Conservation (phyloP, 257 asterid species). For the Scutellaria baicalensis region DNA sequence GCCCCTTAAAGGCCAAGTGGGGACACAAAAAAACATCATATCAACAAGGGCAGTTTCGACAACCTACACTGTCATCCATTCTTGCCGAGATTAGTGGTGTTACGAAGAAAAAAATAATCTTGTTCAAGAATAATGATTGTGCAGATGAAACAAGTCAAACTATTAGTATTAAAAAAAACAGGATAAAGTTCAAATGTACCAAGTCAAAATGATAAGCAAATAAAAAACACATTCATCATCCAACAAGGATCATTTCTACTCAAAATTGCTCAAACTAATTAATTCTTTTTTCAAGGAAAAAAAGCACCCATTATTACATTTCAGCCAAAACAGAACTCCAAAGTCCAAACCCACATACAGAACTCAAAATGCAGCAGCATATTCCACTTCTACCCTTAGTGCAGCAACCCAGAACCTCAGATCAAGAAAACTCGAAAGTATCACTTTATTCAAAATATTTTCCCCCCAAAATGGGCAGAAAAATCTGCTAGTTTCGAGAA, state of each 20-base stretch:
- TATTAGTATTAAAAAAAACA: background rate
- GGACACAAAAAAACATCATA: slow-evolving; percentile 24
- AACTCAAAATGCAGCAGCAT: slow-evolving; percentile 2
- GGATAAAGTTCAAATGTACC: too few species aligned
- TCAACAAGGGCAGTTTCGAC: slow-evolving; percentile 30
- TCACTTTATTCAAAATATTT: too few species aligned
- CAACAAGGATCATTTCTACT: background rate
- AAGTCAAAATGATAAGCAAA: too few species aligned
- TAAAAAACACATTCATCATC: background rate
- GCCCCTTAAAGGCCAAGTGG: slow-evolving; percentile 22
- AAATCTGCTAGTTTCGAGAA: slow-evolving; percentile 25
- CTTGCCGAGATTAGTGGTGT: slow-evolving; percentile 43
- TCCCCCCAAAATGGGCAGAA: slow-evolving; percentile 11
- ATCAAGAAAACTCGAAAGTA: too few species aligned
- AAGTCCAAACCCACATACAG: background rate
- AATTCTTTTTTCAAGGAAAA: too few species aligned
- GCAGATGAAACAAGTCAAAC: slow-evolving; percentile 10
- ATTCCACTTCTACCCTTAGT: background rate
- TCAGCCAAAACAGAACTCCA: background rate
- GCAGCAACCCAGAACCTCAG: too few species aligned
- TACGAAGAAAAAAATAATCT: background rate
- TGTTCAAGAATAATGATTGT: background rate
- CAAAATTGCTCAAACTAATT: too few species aligned
- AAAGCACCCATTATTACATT: background rate
- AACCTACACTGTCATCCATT: slow-evolving; percentile 24